These are phyloP conservation scores for Neonectria coccinea DNA, from an alignment of 2,329 filamentous ascomycete species.

Conservation along the genomic window DNA sequence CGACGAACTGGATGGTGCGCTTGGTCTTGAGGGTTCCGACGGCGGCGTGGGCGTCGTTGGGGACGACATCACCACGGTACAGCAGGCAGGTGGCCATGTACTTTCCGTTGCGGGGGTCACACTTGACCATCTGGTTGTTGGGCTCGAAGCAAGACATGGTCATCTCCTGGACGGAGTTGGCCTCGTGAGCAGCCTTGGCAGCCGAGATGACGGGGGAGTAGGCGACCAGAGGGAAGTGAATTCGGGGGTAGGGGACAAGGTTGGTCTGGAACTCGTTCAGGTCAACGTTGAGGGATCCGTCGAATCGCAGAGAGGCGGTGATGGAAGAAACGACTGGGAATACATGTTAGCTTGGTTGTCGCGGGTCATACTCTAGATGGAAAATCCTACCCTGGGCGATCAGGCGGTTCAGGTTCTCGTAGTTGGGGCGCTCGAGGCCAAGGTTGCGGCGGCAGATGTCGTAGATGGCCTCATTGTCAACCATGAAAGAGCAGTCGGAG, in stretches of 20 bases:
- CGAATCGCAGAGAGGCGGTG: slow-evolving; percentile 97
- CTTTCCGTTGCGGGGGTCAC: slow-evolving; percentile 97
- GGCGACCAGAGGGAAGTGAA: slow-evolving; percentile 98
- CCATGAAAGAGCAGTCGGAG: slow-evolving; percentile 99
- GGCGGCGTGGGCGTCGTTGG: slow-evolving; percentile 92
- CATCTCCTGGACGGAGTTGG: slow-evolving; percentile 98
- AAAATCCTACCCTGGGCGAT: slow-evolving; percentile 85
- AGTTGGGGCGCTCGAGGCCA: slow-evolving; percentile 96
- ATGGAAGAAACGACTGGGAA: slow-evolving; percentile 91
- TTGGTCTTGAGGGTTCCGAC: slow-evolving; percentile 99
- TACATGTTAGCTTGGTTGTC: slow-evolving; percentile 37
- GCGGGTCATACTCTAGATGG: neutral
- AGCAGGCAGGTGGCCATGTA: slow-evolving; percentile 99
- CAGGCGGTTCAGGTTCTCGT: slow-evolving; percentile 98
- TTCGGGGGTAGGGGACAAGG: slow-evolving; percentile 97
- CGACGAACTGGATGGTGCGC: slow-evolving; percentile 98
- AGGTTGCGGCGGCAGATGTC: slow-evolving; percentile 99
- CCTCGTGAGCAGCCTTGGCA: slow-evolving; percentile 95
- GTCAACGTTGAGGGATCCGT: slow-evolving; percentile 98
- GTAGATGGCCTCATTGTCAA: slow-evolving; percentile 99
- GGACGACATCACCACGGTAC: slow-evolving; percentile 98
- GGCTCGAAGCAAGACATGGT: slow-evolving; percentile 99
- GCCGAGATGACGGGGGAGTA: slow-evolving; percentile 95
- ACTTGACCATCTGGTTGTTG: slow-evolving; percentile 99
- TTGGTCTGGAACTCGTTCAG: slow-evolving; percentile 99